Evolutionary conservation across 805 yeast genomes (phyloP).

Genomic region (Ogataea neopini): DNA sequence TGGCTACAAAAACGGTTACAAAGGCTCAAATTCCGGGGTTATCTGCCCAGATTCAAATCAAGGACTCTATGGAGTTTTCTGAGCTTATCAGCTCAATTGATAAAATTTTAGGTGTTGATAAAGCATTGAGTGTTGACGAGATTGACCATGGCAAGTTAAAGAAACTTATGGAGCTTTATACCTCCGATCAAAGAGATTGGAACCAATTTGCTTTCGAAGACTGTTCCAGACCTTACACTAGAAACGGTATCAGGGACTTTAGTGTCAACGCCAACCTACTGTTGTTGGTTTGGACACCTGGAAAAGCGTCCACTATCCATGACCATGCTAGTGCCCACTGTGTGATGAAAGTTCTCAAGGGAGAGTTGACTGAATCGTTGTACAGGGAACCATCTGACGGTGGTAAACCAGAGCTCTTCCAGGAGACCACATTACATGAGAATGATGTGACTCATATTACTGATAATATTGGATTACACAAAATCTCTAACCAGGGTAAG

Average conservation of each 20-base stretch:
- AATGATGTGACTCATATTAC: slow-evolving; percentile 64
- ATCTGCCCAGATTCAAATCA: slow-evolving; percentile 3
- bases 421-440: slow-evolving; percentile 30
- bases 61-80: slow-evolving; percentile 23
- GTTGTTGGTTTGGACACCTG: slow-evolving; percentile 71
- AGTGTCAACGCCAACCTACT: slow-evolving; percentile 70
- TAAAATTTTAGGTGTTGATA: slow-evolving; percentile 36
- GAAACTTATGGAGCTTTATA: slow-evolving; percentile 48
- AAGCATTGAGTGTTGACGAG: slow-evolving; percentile 39
- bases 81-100: slow-evolving; percentile 36
- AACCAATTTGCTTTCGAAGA: slow-evolving; percentile 55
- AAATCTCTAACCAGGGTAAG: slow-evolving; percentile 51
- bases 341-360: slow-evolving; percentile 67
- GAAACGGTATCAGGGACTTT: slow-evolving; percentile 76
- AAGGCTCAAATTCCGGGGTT: neutral
- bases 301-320: slow-evolving; percentile 62
- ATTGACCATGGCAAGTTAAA: slow-evolving; percentile 52
- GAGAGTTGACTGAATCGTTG: slow-evolving; percentile 56
- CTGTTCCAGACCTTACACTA: slow-evolving; percentile 48
- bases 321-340: slow-evolving; percentile 80
- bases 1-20: slow-evolving; percentile 7
- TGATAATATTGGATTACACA: slow-evolving; percentile 66
- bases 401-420: slow-evolving; percentile 27
- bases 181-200: slow-evolving; percentile 57
- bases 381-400: slow-evolving; percentile 47